Conservation (phyloP, 495 filamentous ascomycete species). For the Beverwykella pulmonaria region DNA sequence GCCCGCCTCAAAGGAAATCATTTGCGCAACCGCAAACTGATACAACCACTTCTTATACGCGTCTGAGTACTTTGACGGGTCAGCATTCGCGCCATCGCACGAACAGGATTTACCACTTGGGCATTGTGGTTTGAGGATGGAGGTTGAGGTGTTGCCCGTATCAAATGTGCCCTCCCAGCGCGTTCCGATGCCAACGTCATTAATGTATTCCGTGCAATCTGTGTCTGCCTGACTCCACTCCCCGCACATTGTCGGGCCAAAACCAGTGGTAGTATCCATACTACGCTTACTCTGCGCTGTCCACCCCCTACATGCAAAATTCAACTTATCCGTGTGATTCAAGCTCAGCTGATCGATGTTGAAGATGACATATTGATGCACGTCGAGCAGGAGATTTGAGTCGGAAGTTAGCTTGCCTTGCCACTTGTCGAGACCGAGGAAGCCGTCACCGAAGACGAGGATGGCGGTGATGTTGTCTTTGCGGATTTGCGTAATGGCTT, state of each 20-base stretch:
- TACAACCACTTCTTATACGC: constrained; percentile 83
- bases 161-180: constrained; percentile 85
- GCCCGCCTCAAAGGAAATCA: constrained; percentile 83
- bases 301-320: constrained; percentile 87
- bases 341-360: constrained; percentile 60
- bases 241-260: constrained; percentile 94
- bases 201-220: constrained; percentile 85
- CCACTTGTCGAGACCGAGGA: constrained; percentile 58
- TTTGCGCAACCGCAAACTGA: constrained; percentile 94
- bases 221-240: constrained; percentile 99
- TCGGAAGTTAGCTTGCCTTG: constrained; percentile 50
- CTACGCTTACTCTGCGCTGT: constrained; percentile 70
- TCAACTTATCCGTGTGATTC: constrained; percentile 65
- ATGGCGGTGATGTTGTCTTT: constrained; percentile 51
- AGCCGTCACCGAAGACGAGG: constrained; percentile 70
- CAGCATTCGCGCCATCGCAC: constrained; percentile 76
- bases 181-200: constrained; percentile 84
- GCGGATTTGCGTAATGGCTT: constrained; percentile 44
- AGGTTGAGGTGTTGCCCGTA: constrained; percentile 58
- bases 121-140: constrained; percentile 67
- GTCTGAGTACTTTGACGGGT: constrained; percentile 64
- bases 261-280: constrained; percentile 74
- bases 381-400: constrained; percentile 70
- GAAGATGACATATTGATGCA: constrained; percentile 79
- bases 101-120: constrained; percentile 64